A percentile compares a stretch with the other conserved stretches of the same genome.
phyloP scores from a whole-genome alignment of 2,329 filamentous ascomycete species.

The Paecilomyces sp. region DNA sequence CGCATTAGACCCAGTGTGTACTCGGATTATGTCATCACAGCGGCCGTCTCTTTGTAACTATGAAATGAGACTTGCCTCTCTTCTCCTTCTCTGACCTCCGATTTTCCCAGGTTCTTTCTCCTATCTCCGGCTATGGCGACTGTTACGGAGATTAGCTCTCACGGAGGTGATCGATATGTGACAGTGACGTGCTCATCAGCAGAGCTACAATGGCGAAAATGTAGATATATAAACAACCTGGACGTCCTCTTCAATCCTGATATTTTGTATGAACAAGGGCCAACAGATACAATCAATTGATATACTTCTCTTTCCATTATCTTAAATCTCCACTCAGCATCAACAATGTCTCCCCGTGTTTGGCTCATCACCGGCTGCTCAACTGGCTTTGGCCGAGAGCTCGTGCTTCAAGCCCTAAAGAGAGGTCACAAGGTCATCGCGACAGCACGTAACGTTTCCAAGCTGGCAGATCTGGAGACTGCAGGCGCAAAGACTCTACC shows the following conservation, averaged over 20 bases:
- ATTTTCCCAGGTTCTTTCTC: not conserved
- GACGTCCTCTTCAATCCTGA: not conserved
- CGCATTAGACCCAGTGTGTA: not conserved
- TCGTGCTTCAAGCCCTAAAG: constrained; percentile 16
- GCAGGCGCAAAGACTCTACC: constrained; percentile 16
- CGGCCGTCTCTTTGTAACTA: not conserved
- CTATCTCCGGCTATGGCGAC: not conserved
- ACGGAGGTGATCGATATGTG: not conserved
- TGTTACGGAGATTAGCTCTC: not conserved
- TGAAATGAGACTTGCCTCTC: not conserved
- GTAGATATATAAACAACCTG: not conserved
- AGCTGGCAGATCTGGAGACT: constrained; percentile 17
- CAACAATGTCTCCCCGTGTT: constrained; percentile 8
- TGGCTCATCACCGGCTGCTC: constrained; percentile 32
- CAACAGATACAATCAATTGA: constrained; percentile 19
- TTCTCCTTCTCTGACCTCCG: not conserved
- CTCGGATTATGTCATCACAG: not conserved
- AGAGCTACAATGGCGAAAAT: not conserved
- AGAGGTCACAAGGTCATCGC: constrained; percentile 30
- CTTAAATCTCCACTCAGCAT: not conserved
- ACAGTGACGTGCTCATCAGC: not conserved
- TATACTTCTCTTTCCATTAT: not conserved
- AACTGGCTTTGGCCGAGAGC: constrained; percentile 24
- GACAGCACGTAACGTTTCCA: constrained; percentile 21
- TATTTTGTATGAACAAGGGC: not conserved